Base-by-base conservation (phyloP, 2,329 filamentous ascomycete genomes). In the Aspergillus tanneri region DNA sequence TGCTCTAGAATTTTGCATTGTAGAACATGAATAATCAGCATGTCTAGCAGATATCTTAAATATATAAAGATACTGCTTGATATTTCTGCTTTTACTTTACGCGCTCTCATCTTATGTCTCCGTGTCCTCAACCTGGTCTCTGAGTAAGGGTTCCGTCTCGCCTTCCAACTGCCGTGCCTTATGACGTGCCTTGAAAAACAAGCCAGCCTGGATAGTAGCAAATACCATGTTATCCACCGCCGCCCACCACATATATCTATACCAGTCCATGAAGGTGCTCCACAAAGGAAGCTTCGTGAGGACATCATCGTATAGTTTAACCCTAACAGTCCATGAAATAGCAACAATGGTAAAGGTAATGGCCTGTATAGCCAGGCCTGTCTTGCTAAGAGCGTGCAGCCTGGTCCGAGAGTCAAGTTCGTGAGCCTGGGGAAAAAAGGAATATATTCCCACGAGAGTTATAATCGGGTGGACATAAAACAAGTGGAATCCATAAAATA, bases 211-310 rank as follows among this genome's bases (percentile, higher is more conserved):
- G n/a, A 42, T 8, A 3, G 2, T 18, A 5, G 24, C 25, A 42
- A 42, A 42, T 21, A 42, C 12, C 14, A 30, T 21, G n/a, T 42
- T 42, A 30, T 42, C 39, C 8, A 30, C 39, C 12, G 39, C 24
- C 24, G 39, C 39, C 39, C 39, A 42, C 39, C 14, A 27, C 21
- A 42, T 11, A 18, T 19, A 30, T 8, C 21, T 30, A 6, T 12
- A 42, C 24, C 24, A 30, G 14, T 30, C 16, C n/a, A n/a, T n/a
- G n/a, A n/a, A 25, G 25, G 14, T 30, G 16, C n/a, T 11, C 39
- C 24, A 27, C n/a, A 22, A n/a, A n/a, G n/a, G n/a, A n/a, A n/a
- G n/a, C n/a, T 42, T 12, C 18, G 24, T 11, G 12, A 42, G 14
- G 9, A 11, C 8, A 30, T 12, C 19, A 12, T 30, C 3, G 18